Base-by-base conservation (phyloP, 1,139 yeast species). In the Yamadazyma atlantica region DNA sequence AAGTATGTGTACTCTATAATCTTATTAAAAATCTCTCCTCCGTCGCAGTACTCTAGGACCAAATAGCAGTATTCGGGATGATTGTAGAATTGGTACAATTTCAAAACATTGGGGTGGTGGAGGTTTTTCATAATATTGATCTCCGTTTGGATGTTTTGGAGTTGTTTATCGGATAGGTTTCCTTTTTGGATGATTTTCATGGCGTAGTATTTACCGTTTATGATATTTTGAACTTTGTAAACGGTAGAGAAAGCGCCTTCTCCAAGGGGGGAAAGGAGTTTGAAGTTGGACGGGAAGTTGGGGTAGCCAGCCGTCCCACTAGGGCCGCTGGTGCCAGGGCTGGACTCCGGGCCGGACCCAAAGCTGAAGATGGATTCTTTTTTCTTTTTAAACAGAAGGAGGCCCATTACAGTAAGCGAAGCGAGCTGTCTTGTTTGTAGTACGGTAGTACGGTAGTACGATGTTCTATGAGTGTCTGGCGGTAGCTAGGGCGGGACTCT, bases 21-120 rank as follows among this genome's bases (percentile, higher is more conserved):
- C 59, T 89, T 94, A 53, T 89, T 92, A 64, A 92, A 92, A 26
- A 92, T 80, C 62, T 94, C 98, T 19, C 98, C 98, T 13, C 98
- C 98, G 37, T 83, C 78, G 35, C 92, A 83, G 39, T 86, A 73
- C 57, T 94, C 98, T 49, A 90, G 80, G 7, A 92, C 72, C 40
- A 92, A 80, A 58, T 82, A 92, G 57, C 88, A 87, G 57, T 79
- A 75, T 25, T 78, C 76, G 23, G 67, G 66, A 19, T 63, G 54
- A 41, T 68, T 63, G 40, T 82, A 74, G 54, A 83, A 85, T 46
- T 85, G 86, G 41, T 82, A 63, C 49, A 92, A 75, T 46, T 73
- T 73, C 24, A 89, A 85, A 38, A 92, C 72, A 55, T 89, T 84
- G 16, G 80, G 78, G 57, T 89, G 96, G 24, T 73, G 60, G 32